Evolutionary conservation across 768 basidiomycete genomes (phyloP).

Genomic region (Xanthoconium purpureum): DNA sequence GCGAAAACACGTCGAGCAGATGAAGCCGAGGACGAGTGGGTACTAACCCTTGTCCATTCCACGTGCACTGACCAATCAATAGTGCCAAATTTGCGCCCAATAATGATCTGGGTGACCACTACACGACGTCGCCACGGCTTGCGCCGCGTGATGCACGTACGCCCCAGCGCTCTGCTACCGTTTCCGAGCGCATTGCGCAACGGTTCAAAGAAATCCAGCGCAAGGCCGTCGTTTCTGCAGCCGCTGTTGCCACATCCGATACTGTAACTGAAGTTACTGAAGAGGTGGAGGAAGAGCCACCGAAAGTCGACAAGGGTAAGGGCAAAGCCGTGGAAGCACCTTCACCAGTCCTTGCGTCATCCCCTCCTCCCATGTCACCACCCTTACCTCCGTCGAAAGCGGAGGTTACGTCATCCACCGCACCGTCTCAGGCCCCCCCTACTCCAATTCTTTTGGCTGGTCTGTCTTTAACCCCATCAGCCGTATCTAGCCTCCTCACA

Average conservation of each 20-base stretch:
- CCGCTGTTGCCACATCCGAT: constrained; percentile 28
- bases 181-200: constrained; percentile 83
- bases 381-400: constrained; percentile 44
- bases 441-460: constrained; percentile 73
- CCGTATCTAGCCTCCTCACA: constrained; percentile 65
- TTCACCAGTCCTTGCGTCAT: constrained; percentile 36
- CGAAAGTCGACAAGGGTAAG: constrained; percentile 83
- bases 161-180: constrained; percentile 67
- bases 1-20: constrained; percentile 80
- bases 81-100: constrained; percentile 89
- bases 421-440: constrained; percentile 36
- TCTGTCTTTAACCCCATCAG: constrained; percentile 59
- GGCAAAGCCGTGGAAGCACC: constrained; percentile 54
- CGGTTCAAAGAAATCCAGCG: constrained; percentile 80
- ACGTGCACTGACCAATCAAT: constrained; percentile 12
- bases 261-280: constrained; percentile 23
- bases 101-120: constrained; percentile 59
- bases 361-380: constrained; percentile 66
- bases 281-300: constrained; percentile 34
- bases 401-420: constrained; percentile 37
- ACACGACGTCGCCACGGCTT: constrained; percentile 75
- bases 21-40: constrained; percentile 93
- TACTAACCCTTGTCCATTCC: not conserved
- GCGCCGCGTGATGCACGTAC: constrained; percentile 53
- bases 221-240: constrained; percentile 38